Conservation (phyloP, 1,139 yeast species). For the Blastobotrys niveus region DNA sequence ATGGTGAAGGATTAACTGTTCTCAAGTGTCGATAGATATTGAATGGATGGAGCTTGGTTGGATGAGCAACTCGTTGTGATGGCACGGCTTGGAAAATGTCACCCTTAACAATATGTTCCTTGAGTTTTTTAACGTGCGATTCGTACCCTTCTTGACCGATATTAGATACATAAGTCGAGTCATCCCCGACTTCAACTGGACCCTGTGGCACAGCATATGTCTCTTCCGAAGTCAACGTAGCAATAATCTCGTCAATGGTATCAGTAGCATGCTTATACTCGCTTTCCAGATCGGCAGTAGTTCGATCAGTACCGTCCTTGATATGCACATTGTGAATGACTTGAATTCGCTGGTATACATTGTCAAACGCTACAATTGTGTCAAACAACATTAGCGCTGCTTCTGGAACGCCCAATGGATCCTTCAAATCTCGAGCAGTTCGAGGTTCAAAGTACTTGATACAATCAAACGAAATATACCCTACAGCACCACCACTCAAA, state of each 20-base stretch:
- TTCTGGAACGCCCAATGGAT: constrained; percentile 80
- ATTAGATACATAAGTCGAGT: constrained; percentile 72
- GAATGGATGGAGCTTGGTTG: constrained; percentile 92
- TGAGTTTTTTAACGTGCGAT: constrained; percentile 64
- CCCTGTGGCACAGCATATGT: constrained; percentile 60
- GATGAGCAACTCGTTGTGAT: constrained; percentile 91
- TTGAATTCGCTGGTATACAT: constrained; percentile 88
- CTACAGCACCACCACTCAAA: constrained; percentile 92
- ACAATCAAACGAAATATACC: constrained; percentile 93
- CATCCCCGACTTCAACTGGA: constrained; percentile 49
- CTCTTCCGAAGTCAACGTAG: constrained; percentile 43
- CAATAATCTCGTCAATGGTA: constrained; percentile 55
- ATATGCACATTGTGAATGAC: constrained; percentile 72
- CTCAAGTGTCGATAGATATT: constrained; percentile 90
- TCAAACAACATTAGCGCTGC: constrained; percentile 89
- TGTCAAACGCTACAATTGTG: constrained; percentile 83
- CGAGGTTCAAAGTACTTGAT: constrained; percentile 92
- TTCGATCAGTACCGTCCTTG: constrained; percentile 33
- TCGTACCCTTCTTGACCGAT: constrained; percentile 94
- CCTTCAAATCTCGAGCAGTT: constrained; percentile 67
- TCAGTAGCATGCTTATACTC: constrained; percentile 50
- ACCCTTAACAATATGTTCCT: constrained; percentile 78
- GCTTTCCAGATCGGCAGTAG: constrained; percentile 39
- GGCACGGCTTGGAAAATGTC: constrained; percentile 98
- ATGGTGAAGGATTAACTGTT: constrained; percentile 95